Base-by-base conservation (phyloP, 306 rosid genomes). In the Vigna nakashimae region DNA sequence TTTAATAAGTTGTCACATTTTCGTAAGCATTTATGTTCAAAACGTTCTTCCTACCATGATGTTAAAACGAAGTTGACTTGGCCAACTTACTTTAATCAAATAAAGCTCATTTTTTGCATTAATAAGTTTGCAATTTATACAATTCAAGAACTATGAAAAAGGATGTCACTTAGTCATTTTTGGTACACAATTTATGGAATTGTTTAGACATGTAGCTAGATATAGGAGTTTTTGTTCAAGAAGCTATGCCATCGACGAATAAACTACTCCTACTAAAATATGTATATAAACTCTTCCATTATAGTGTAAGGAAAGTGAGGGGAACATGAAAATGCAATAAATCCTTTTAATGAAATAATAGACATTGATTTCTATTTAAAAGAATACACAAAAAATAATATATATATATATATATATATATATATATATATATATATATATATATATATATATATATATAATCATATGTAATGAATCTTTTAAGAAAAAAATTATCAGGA, bases 11-110 rank as follows among this genome's bases (percentile, higher is more conserved):
- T 36, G 38, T 36, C 42, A 36, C 42, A 36, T 5, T 36, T 36
- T 36, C 42, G 42, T 36, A 34, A 20, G 68, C 57, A 42, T 24
- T 40, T 42, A 5, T 28, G 68, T 28, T 18, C 18, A 18, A n/a
- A 56, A 68, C 60, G 50, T 78, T 32, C 40, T 57, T 32, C 9
- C 17, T 32, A 69, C 22, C 34, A 2, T 30, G 26, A 9, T 53
- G 46, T 68, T 69, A 78, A 68, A 69, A 59, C 4, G 11, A 49
- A 60, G 11, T 67, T 38, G 77, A 81, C 72, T 57, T 18, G 11
- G 20, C 43, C 69, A 62, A 28, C 58, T 59, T 40, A 34, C 40
- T 49, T 75, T 9, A 49, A 24, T 51, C 5, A n/a, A 40, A 15
- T n/a, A 75, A 28, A 30, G 7, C 62, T 26, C 26, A 11, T 55